phyloP scores from a whole-genome alignment of 1,284 basidiomycete genomes.

The Ustilago esculenta region DNA sequence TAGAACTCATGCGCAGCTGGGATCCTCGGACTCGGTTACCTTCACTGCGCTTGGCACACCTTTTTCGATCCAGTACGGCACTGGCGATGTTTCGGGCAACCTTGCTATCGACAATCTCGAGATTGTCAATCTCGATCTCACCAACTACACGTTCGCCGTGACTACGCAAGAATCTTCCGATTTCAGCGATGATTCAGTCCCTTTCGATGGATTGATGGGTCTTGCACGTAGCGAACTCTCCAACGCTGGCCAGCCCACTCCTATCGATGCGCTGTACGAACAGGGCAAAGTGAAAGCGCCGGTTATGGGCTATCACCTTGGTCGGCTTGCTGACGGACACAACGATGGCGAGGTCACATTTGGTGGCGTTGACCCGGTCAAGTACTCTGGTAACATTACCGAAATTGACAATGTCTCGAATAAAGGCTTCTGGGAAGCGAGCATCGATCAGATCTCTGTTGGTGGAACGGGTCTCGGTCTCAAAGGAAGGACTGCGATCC shows the following conservation, averaged over 20 bases:
- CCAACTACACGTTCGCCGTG: conserved; percentile 78
- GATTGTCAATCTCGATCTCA: conserved; percentile 76
- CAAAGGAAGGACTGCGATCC: conserved; percentile 67
- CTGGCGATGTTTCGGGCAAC: conserved; percentile 76
- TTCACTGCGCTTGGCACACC: conserved; percentile 72
- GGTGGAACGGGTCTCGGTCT: conserved; percentile 72
- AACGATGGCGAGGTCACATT: conserved; percentile 83
- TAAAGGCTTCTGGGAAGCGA: conserved; percentile 80
- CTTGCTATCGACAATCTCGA: conserved; percentile 76
- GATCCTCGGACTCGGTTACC: conserved; percentile 74
- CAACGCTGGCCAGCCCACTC: conserved; percentile 75
- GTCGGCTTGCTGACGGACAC: conserved; percentile 74
- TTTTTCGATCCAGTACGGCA: conserved; percentile 80
- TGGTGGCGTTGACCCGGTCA: conserved; percentile 78
- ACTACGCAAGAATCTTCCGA: conserved; percentile 75
- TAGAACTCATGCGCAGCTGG: conserved; percentile 74
- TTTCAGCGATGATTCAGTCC: conserved; percentile 69
- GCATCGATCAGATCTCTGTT: conserved; percentile 73
- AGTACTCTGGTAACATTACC: conserved; percentile 67
- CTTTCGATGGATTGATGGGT: conserved; percentile 86
- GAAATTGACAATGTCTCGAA: conserved; percentile 64
- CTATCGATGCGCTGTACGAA: conserved; percentile 77
- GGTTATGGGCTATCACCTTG: conserved; percentile 83
- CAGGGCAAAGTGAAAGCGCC: conserved; percentile 74
- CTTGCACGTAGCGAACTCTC: conserved; percentile 70